Evolutionary conservation across 352 stramenopile genomes (phyloP).

Genomic region (Plasmopara muralis): DNA sequence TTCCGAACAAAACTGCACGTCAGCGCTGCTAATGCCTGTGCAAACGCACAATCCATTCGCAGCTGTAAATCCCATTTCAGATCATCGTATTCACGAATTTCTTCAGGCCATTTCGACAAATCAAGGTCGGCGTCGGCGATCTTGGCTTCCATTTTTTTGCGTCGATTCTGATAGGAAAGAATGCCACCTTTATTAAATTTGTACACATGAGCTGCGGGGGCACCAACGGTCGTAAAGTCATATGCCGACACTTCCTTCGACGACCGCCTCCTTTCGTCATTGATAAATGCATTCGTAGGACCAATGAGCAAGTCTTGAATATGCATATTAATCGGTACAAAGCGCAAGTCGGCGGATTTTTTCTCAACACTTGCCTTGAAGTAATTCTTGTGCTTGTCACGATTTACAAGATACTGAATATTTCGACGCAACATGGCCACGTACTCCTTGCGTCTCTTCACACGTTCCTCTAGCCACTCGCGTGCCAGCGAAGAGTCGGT

Average conservation of each 20-base stretch:
- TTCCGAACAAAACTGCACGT: slow-evolving; percentile 82
- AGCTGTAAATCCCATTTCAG: slow-evolving; percentile 82
- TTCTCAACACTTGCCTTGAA: slow-evolving; percentile 88
- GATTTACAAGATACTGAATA: slow-evolving; percentile 80
- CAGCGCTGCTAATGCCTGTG: slow-evolving; percentile 64
- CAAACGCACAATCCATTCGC: slow-evolving; percentile 76
- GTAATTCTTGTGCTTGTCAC: slow-evolving; percentile 85
- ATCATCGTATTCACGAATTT: slow-evolving; percentile 78
- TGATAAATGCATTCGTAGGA: slow-evolving; percentile 78
- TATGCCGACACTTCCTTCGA: slow-evolving; percentile 83
- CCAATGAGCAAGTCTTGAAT: slow-evolving; percentile 82
- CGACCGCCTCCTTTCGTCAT: slow-evolving; percentile 62
- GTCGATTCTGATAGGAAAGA: slow-evolving; percentile 63
- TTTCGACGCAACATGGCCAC: slow-evolving; percentile 75
- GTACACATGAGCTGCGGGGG: slow-evolving; percentile 73
- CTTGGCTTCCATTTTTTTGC: slow-evolving; percentile 80
- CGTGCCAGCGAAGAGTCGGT: slow-evolving; percentile 64
- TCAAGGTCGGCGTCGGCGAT: slow-evolving; percentile 63
- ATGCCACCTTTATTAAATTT: slow-evolving; percentile 86
- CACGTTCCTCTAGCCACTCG: slow-evolving; percentile 72
- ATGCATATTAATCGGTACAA: slow-evolving; percentile 85
- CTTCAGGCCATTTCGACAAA: slow-evolving; percentile 70
- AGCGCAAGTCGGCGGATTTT: slow-evolving; percentile 72
- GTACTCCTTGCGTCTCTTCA: slow-evolving; percentile 79
- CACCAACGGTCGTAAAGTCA: slow-evolving; percentile 82